Evolutionary conservation across 2,329 filamentous ascomycete species (phyloP).

Genomic region (Aspergillus persii): DNA sequence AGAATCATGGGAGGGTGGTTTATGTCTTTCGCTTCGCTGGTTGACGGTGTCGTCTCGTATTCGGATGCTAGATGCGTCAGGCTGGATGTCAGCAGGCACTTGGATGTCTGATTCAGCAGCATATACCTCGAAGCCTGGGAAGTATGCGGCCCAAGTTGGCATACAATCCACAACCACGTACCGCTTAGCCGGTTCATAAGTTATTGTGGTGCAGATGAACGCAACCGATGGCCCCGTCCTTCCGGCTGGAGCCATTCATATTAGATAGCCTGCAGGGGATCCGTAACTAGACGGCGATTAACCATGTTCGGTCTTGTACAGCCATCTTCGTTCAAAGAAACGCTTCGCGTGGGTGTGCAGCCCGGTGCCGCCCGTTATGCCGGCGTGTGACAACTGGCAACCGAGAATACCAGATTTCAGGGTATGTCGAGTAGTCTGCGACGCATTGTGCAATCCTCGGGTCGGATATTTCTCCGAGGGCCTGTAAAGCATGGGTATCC

Average conservation of each 20-base stretch:
- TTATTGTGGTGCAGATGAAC: conserved; percentile 3
- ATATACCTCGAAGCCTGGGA: conserved; percentile 3
- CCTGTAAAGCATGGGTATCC: conserved; percentile 1
- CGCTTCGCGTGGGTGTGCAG: background rate
- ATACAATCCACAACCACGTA: conserved; percentile 1
- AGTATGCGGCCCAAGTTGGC: conserved; percentile 3
- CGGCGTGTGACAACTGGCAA: conserved; percentile 1
- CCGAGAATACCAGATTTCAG: conserved; percentile 2
- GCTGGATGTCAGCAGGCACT: conserved; percentile 4
- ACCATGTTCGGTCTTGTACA: background rate
- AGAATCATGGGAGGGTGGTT: background rate
- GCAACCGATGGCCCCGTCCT: conserved; percentile 1
- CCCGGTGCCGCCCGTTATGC: background rate
- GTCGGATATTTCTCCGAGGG: background rate
- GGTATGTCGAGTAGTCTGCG: conserved; percentile 2
- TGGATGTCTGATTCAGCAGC: conserved; percentile 2
- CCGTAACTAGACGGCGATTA: background rate
- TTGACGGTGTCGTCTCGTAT: conserved; percentile 2
- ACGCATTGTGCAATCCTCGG: conserved; percentile 1
- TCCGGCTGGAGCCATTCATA: conserved; percentile 1
- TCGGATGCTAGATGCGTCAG: conserved; percentile 1
- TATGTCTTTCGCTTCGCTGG: conserved; percentile 4
- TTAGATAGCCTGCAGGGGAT: background rate
- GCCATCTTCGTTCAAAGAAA: conserved; percentile 1
- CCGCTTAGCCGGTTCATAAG: conserved; percentile 5